Evolutionary conservation across 2,329 filamentous ascomycete genomes (phyloP).

Genomic region (Epichloe uncinata): DNA sequence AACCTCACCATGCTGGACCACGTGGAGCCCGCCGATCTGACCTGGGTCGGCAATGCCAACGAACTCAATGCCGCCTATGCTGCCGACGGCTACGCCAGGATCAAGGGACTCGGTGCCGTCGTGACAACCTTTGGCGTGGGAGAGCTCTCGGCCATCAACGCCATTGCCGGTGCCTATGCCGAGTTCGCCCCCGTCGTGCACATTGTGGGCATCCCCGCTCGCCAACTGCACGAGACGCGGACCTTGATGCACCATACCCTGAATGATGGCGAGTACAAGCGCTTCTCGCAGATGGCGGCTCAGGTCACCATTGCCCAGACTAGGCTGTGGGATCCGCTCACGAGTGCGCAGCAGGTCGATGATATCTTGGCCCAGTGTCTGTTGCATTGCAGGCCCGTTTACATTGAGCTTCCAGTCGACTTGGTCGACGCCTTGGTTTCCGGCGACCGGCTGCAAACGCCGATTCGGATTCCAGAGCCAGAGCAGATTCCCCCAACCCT

Average conservation of each 20-base stretch:
- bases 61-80: conserved; percentile 46
- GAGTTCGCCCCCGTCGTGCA: conserved; percentile 44
- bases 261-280: conserved; percentile 38
- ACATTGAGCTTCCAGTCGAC: conserved; percentile 41
- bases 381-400: conserved; percentile 40
- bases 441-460: conserved; percentile 14
- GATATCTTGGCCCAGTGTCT: conserved; percentile 24
- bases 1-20: conserved; percentile 25
- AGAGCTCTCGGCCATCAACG: conserved; percentile 43
- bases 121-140: conserved; percentile 50
- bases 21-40: conserved; percentile 22
- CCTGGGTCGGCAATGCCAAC: conserved; percentile 40
- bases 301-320: conserved; percentile 36
- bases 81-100: conserved; percentile 42
- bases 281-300: conserved; percentile 35
- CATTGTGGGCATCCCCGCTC: conserved; percentile 39
- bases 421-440: conserved; percentile 28
- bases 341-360: conserved; percentile 32
- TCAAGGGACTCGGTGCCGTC: conserved; percentile 35
- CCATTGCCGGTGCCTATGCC: conserved; percentile 43
- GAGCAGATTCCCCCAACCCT: conserved; percentile 5
- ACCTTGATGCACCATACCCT: conserved; percentile 39
- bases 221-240: conserved; percentile 28
- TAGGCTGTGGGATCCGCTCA: conserved; percentile 27
- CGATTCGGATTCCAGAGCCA: conserved; percentile 6